Percentiles rank a stretch among this genome's conserved stretches.
Conservation (phyloP, 78 protist genomes). For the Bigelowiella natans region DNA sequence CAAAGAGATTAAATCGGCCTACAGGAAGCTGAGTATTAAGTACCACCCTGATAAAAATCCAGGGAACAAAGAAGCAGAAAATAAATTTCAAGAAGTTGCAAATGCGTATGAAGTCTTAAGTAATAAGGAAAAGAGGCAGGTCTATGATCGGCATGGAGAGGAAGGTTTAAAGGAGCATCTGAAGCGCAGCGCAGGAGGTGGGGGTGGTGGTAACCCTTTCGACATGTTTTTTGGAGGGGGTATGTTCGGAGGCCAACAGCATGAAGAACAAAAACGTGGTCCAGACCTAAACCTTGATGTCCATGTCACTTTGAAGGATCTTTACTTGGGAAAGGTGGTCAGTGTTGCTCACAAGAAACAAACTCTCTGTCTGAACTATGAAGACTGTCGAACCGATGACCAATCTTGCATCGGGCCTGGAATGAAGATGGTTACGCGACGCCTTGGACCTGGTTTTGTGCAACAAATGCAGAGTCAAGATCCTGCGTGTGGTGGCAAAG, state of each 20-base stretch:
- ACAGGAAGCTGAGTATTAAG: slow-evolving; percentile 26
- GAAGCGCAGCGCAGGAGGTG: not conserved
- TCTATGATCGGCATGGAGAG: slow-evolving; percentile 34
- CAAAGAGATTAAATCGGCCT: slow-evolving; percentile 27
- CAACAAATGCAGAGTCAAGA: not conserved
- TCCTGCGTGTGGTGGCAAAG: not conserved
- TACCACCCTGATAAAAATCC: slow-evolving; percentile 48
- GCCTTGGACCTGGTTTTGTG: not conserved
- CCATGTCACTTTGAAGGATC: not conserved
- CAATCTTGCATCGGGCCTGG: not conserved
- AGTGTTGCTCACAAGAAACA: not conserved
- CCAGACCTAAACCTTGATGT: not conserved
- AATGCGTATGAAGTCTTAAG: slow-evolving; percentile 41
- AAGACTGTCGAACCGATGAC: not conserved
- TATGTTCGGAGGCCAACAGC: not conserved
- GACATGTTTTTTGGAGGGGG: not conserved
- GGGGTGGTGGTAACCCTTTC: not conserved
- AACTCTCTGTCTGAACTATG: not conserved
- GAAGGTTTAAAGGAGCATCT: slow-evolving; percentile 6
- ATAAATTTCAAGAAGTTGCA: slow-evolving; percentile 19
- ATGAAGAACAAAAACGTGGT: not conserved
- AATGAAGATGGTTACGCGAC: not conserved
- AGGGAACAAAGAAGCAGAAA: not conserved
- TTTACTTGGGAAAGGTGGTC: not conserved
- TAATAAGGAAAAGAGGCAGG: not conserved